phyloP scores from a whole-genome alignment of 371 early-diverging fungal species.

The Gilbertella persicaria region DNA sequence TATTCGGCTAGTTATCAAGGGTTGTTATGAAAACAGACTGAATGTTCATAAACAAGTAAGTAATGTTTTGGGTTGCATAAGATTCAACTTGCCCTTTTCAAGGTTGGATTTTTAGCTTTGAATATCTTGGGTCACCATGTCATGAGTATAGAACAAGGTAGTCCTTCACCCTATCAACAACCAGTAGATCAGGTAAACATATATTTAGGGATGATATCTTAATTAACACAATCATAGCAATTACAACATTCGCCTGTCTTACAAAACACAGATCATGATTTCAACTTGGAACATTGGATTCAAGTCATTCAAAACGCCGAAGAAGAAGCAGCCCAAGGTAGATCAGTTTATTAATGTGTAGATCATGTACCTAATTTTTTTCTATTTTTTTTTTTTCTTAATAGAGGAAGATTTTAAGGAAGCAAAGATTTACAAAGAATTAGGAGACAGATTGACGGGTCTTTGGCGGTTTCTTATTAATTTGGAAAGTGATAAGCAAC shows the following conservation, averaged over 20 bases:
- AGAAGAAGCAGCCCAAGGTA: constrained; percentile 44
- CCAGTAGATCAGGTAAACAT: too few relatives aligned
- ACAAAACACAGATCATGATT: constrained; percentile 12
- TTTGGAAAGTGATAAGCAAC: constrained; percentile 57
- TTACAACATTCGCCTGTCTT: constrained; percentile 19
- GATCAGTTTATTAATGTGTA: neutral
- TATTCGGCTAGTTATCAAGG: constrained; percentile 67
- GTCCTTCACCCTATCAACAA: neutral
- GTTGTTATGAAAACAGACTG: constrained; percentile 68
- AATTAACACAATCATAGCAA: too few relatives aligned
- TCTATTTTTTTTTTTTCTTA: neutral
- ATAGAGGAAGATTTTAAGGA: constrained; percentile 56
- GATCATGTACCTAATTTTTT: neutral
- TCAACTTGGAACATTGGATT: constrained; percentile 42
- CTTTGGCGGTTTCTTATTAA: constrained; percentile 56
- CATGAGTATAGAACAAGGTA: too few relatives aligned
- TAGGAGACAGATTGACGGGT: constrained; percentile 32
- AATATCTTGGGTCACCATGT: constrained; percentile 49
- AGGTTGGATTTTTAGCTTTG: constrained; percentile 63
- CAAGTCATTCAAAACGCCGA: constrained; percentile 40
- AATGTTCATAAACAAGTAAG: constrained; percentile 79
- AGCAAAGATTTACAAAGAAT: constrained; percentile 58
- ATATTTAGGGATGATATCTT: too few relatives aligned
- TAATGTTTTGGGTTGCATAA: neutral
- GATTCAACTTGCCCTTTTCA: neutral